These are phyloP conservation scores for Eimeria necatrix DNA, from an alignment of 169 alveolate genomes.

Conservation along the genomic window DNA sequence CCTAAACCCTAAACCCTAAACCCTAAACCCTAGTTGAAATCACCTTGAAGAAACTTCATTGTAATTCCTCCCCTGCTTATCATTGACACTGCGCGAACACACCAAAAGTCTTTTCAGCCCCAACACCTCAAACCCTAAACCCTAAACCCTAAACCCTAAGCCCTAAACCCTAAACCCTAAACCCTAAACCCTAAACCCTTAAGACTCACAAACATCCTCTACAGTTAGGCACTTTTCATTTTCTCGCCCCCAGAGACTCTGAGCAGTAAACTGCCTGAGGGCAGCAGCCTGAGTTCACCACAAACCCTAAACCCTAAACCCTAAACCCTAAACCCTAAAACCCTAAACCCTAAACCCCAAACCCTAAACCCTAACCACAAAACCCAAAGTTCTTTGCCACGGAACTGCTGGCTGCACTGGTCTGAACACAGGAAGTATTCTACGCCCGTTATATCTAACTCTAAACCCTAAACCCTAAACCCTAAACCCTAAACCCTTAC, in stretches of 20 bases:
- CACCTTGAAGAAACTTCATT: not conserved
- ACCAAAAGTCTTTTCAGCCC: not conserved
- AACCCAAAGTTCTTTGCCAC: too few relatives aligned
- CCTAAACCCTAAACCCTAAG: not conserved
- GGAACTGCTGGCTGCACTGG: not conserved
- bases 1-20: not conserved
- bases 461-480: not conserved
- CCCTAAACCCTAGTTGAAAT: not conserved
- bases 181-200: not conserved
- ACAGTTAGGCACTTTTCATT: not conserved
- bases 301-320: not conserved
- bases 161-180: not conserved
- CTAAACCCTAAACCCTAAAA: not conserved
- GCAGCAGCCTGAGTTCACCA: constrained; percentile 20
- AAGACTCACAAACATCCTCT: not conserved
- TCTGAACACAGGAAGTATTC: too few relatives aligned
- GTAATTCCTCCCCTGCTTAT: not conserved
- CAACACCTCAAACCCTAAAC: too few relatives aligned
- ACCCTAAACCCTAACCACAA: not conserved
- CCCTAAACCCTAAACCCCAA: too few relatives aligned
- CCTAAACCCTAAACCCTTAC: not conserved
- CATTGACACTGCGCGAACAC: not conserved
- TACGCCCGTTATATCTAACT: too few relatives aligned
- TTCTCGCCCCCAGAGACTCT: not conserved
- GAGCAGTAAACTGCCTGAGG: not conserved